These are phyloP conservation scores for Pichia sp. DNA, from an alignment of 1,139 yeast genomes.

Conservation along the genomic window DNA sequence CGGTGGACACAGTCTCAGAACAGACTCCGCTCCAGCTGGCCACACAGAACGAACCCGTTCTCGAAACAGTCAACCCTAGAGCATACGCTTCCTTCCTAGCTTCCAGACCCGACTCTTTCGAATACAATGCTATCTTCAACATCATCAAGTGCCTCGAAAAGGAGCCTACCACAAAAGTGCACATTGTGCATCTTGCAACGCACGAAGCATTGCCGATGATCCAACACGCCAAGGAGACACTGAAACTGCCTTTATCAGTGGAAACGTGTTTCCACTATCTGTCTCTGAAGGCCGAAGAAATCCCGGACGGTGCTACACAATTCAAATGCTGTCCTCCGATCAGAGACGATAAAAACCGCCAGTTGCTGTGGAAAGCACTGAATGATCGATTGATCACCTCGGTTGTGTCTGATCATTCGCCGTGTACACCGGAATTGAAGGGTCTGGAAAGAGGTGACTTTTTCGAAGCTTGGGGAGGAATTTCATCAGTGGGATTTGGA, in stretches of 20 bases:
- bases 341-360: conserved; percentile 62
- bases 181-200: conserved; percentile 86
- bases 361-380: conserved; percentile 70
- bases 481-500: conserved; percentile 87
- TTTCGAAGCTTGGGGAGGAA: conserved; percentile 96
- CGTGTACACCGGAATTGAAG: conserved; percentile 88
- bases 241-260: conserved; percentile 57
- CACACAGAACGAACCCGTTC: conserved; percentile 33
- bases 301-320: conserved; percentile 68
- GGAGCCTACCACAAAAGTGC: conserved; percentile 63
- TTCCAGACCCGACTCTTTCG: conserved; percentile 84
- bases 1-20: conserved; percentile 5
- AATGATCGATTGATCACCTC: conserved; percentile 61
- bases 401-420: conserved; percentile 92
- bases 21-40: conserved; percentile 41
- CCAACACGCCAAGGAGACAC: conserved; percentile 47
- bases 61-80: conserved; percentile 47
- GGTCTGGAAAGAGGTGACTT: conserved; percentile 79
- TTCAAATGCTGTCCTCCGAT: conserved; percentile 96
- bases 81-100: conserved; percentile 67
- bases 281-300: conserved; percentile 65
- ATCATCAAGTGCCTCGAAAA: conserved; percentile 55
- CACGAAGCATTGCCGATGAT: conserved; percentile 72
- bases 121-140: conserved; percentile 71
- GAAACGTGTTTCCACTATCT: conserved; percentile 94